These are phyloP conservation scores for Coemansia sp. DNA, from an alignment of 192 early-diverging fungal genomes.

Conservation along the genomic window DNA sequence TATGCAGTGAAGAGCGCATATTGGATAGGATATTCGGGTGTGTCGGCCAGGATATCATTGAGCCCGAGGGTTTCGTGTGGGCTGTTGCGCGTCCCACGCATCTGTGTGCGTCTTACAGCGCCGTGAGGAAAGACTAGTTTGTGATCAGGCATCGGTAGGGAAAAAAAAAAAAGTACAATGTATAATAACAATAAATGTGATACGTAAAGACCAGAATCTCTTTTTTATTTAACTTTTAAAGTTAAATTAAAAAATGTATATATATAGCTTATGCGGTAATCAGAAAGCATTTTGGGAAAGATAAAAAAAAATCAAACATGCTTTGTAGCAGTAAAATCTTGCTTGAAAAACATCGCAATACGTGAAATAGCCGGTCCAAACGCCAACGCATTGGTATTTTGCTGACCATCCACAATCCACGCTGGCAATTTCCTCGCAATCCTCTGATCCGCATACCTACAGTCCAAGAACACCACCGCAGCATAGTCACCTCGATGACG, in stretches of 20 bases:
- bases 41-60: constrained; percentile 13
- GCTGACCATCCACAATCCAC: constrained; percentile 60
- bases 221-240: too few relatives aligned
- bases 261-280: too few relatives aligned
- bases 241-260: too few relatives aligned
- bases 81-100: neutral
- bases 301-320: neutral
- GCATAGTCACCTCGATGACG: constrained; percentile 88
- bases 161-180: neutral
- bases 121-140: constrained; percentile 5
- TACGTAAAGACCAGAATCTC: neutral
- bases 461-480: constrained; percentile 77
- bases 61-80: constrained; percentile 11
- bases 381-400: too few relatives aligned
- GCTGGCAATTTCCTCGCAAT: constrained; percentile 61
- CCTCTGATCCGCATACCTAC: constrained; percentile 54
- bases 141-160: neutral
- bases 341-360: constrained; percentile 37
- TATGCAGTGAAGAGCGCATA: constrained; percentile 23
- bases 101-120: constrained; percentile 15
- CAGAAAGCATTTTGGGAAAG: neutral
- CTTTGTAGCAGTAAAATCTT: constrained; percentile 10
- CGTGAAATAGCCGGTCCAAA: constrained; percentile 33
- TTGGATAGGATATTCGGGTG: neutral
- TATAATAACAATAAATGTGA: too few relatives aligned